A percentile compares a stretch with the other conserved stretches of the same genome.
Conservation (phyloP, 2,329 filamentous ascomycete species). For the Ploettnerulaceae sp. region DNA sequence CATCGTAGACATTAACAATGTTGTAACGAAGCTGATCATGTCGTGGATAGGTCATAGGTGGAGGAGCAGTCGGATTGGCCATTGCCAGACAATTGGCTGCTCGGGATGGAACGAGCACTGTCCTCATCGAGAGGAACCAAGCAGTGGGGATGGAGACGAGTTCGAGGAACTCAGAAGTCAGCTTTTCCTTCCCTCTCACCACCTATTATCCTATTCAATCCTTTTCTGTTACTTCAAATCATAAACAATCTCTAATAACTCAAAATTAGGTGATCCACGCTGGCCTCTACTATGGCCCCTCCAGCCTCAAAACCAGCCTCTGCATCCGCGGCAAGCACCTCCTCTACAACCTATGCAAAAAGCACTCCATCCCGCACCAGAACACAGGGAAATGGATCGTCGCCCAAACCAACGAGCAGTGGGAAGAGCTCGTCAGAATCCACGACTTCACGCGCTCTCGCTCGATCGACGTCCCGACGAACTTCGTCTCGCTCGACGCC, state of each 20-base stretch:
- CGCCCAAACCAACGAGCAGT: conserved; percentile 69
- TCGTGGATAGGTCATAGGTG: conserved; percentile 46
- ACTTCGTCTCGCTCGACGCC: conserved; percentile 62
- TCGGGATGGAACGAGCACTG: conserved; percentile 54
- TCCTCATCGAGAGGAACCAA: conserved; percentile 62
- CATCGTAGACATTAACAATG: neutral
- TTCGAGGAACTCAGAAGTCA: conserved; percentile 62
- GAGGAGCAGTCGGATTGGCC: conserved; percentile 63
- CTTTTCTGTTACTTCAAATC: neutral
- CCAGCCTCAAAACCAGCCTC: conserved; percentile 74
- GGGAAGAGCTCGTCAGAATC: conserved; percentile 44
- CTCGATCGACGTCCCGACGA: conserved; percentile 60
- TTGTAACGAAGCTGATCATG: conserved; percentile 1
- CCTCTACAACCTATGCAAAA: conserved; percentile 73
- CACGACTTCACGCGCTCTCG: conserved; percentile 40
- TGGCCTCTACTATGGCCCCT: conserved; percentile 64
- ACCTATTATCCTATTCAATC: neutral
- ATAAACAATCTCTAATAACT: neutral
- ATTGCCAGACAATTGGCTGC: conserved; percentile 59
- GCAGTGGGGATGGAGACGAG: conserved; percentile 65
- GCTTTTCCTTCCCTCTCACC: neutral
- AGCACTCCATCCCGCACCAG: conserved; percentile 61
- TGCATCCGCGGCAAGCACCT: conserved; percentile 73
- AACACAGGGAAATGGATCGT: conserved; percentile 93
- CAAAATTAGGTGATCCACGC: conserved; percentile 80